Evolutionary conservation across 768 basidiomycete species (phyloP), one percentile per base, ranked within the genome.

Genomic region (Boletellus sp.): DNA sequence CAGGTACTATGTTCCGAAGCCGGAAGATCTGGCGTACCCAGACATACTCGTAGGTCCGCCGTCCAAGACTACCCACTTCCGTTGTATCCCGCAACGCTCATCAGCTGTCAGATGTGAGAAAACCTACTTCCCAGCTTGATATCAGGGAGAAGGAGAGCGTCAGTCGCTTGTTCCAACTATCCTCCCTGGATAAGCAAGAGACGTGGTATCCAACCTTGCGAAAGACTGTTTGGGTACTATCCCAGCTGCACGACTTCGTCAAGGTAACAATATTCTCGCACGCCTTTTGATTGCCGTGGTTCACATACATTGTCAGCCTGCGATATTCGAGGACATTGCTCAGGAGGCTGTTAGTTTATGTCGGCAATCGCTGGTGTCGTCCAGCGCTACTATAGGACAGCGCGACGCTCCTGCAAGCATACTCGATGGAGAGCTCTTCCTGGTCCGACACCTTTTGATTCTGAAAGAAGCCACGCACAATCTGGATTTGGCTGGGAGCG

Each of bases 281-380:
- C 16, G 3, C 32, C 39, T 31, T 50, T 7, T 15, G 22, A 17
- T n/a, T 33, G 26, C 20, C 7, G 17, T 31, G 35, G 17, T 38
- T 54, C 38, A 55, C 51, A 6, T 43, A 42, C 16, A n/a, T 43
- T 24, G 24, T 35, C 51, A 98, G 94, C 85, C 90, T n/a, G 86
- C 84, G 1, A 94, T 97, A 50, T 99, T 96, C 51, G 89, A 94
- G 59, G 96, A 99, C 65, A 89, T 98, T 35, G 94, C 95, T 0
- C 90, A 94, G 70, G 94, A 97, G 70, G 91, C 94, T 0, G 77
- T 96, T 28, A 75, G 78, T 12, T 73, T 92, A 4, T 95, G 94
- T 65, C 81, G 85, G 32, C 78, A 85, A 51, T 95, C 94, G 0
- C 78, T 98, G 4, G 74, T 87, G 32, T 67, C 78, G 6, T 92